Percentiles rank a stretch among this genome's conserved stretches.
Conservation (phyloP, 768 basidiomycete genomes). For the Suillus variegatus region DNA sequence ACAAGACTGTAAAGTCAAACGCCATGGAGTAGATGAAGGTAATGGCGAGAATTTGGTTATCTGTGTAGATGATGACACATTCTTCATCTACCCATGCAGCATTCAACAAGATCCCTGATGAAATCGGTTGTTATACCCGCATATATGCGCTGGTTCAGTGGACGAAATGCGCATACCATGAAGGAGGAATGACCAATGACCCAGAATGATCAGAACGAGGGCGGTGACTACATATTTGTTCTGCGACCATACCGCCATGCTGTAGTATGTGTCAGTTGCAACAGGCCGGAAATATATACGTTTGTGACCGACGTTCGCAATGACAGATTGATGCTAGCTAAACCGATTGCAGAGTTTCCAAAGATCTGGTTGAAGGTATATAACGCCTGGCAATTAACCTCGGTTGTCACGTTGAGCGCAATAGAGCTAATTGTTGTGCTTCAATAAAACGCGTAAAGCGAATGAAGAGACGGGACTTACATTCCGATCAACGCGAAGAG, state of each 20-base stretch:
- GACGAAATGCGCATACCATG: constrained; percentile 46
- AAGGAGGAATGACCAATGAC: constrained; percentile 71
- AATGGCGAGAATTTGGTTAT: constrained; percentile 59
- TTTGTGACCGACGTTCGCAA: constrained; percentile 56
- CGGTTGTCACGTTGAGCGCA: constrained; percentile 59
- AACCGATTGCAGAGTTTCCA: constrained; percentile 66
- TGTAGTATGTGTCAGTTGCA: constrained; percentile 22
- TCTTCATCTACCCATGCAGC: constrained; percentile 53
- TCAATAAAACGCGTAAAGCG: background rate
- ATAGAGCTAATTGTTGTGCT: constrained; percentile 41
- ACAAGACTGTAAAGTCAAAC: constrained; percentile 66
- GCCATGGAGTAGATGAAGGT: constrained; percentile 76
- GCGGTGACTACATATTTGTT: constrained; percentile 52
- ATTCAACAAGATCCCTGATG: constrained; percentile 56
- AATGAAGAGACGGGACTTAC: constrained; percentile 39
- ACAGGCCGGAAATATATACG: background rate
- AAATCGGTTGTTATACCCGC: background rate
- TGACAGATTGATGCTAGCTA: constrained; percentile 72
- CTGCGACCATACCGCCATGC: constrained; percentile 73
- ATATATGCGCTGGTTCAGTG: constrained; percentile 4
- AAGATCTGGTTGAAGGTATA: constrained; percentile 70
- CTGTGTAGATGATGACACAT: constrained; percentile 60
- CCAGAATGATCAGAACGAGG: constrained; percentile 58
- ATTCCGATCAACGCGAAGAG: constrained; percentile 69
- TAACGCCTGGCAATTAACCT: constrained; percentile 63